Evolutionary conservation across 306 rosid genomes (phyloP).

Genomic region (Lathyrus sativus): DNA sequence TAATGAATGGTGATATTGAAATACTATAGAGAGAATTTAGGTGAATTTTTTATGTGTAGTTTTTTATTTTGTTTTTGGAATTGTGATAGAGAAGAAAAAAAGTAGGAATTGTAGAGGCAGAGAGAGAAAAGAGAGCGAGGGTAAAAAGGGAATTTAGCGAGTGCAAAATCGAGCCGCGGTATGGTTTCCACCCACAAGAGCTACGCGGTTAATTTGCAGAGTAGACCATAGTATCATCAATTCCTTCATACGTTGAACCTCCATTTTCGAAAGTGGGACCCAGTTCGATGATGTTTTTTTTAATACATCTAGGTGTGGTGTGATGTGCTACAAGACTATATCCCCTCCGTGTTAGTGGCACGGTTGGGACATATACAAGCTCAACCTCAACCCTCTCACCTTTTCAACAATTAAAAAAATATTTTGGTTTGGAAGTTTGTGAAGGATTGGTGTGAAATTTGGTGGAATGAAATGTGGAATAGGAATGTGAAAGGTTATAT

Average conservation of each 20-base stretch:
- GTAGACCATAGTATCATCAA: slow-evolving; percentile 60
- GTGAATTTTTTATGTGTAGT: not conserved
- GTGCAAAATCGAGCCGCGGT: slow-evolving; percentile 82
- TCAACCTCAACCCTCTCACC: not conserved
- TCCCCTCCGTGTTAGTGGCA: slow-evolving; percentile 6
- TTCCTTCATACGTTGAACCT: slow-evolving; percentile 66
- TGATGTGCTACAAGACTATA: not conserved
- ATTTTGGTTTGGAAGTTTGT: not conserved
- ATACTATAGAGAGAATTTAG: not conserved
- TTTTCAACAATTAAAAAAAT: slow-evolving; percentile 37
- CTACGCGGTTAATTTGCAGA: slow-evolving; percentile 43
- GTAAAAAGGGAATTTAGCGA: slow-evolving; percentile 48
- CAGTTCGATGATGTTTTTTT: slow-evolving; percentile 45
- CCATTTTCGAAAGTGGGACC: slow-evolving; percentile 50
- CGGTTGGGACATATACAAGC: not conserved
- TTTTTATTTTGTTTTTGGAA: too few species aligned
- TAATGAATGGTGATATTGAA: not conserved
- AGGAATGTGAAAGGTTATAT: slow-evolving; percentile 15
- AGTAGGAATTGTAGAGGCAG: not conserved
- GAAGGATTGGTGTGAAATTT: slow-evolving; percentile 15
- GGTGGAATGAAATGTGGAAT: slow-evolving; percentile 5
- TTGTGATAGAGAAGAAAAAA: not conserved
- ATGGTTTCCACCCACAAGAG: slow-evolving; percentile 92
- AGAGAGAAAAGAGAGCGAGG: not conserved
- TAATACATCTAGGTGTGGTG: not conserved